Evolutionary conservation across 106 monocot genomes (phyloP).

Genomic region (Platanthera guangdongensis): DNA sequence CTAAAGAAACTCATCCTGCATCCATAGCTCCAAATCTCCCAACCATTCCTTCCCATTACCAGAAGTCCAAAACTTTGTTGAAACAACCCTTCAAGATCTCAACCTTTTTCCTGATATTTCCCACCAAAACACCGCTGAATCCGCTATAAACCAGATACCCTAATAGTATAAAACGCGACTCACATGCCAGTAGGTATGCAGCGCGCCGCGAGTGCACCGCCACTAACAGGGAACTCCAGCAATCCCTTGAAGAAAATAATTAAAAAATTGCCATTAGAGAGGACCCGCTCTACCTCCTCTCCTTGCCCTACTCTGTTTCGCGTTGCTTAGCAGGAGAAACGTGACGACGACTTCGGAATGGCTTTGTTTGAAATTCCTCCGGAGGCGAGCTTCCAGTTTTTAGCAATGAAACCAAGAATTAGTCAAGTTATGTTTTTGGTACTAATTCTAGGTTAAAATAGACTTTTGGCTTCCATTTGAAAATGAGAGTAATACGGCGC

Average conservation of each 20-base stretch:
- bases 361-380: too few relatives aligned
- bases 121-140: slow-evolving; percentile 6
- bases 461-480: too few relatives aligned
- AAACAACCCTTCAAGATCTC: slow-evolving; percentile 17
- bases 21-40: slow-evolving; percentile 8
- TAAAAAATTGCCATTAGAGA: background rate
- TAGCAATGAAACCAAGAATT: too few relatives aligned
- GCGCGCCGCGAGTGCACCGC: background rate
- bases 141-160: slow-evolving; percentile 4
- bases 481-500: too few relatives aligned
- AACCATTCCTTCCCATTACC: slow-evolving; percentile 5
- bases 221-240: background rate
- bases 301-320: background rate
- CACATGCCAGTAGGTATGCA: background rate
- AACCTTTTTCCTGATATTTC: slow-evolving; percentile 9
- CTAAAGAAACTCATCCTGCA: background rate
- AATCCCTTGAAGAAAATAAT: background rate
- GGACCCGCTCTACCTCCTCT: background rate
- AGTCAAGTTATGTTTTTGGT: too few relatives aligned
- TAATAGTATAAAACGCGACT: background rate
- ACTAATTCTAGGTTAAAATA: too few relatives aligned
- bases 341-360: slow-evolving; percentile 4
- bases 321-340: background rate
- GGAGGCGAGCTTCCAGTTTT: too few relatives aligned
- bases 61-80: slow-evolving; percentile 7